phyloP scores from a whole-genome alignment of 2,329 filamentous ascomycete genomes.

The Fusarium papillatum region DNA sequence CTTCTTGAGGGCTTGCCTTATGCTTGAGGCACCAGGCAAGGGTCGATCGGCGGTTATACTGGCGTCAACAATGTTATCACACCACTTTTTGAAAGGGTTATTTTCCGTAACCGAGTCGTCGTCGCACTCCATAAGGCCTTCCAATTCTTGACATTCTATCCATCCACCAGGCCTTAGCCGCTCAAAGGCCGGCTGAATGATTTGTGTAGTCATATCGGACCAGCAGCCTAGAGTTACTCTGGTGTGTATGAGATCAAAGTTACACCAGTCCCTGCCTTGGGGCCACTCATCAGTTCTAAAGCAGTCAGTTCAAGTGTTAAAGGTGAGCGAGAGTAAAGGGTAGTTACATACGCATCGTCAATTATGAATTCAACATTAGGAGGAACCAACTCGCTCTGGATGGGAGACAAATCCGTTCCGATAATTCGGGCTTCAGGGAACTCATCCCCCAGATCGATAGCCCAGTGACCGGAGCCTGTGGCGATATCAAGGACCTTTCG shows the following conservation, averaged over 20 bases:
- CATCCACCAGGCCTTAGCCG: conserved; percentile 5
- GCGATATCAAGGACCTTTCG: conserved; percentile 12
- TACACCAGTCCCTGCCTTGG: conserved; percentile 12
- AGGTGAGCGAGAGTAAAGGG: not conserved
- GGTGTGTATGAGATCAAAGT: conserved; percentile 15
- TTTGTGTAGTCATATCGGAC: conserved; percentile 5
- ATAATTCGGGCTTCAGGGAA: conserved; percentile 6
- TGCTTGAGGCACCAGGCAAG: not conserved
- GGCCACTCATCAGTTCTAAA: conserved; percentile 14
- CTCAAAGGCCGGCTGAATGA: conserved; percentile 16
- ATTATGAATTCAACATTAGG: conserved; percentile 18
- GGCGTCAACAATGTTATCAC: conserved; percentile 9
- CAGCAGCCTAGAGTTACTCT: conserved; percentile 9
- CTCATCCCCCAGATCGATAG: conserved; percentile 14
- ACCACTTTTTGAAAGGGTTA: conserved; percentile 13
- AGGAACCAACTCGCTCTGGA: conserved; percentile 7
- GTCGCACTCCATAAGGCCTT: conserved; percentile 9
- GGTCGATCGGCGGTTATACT: conserved; percentile 6
- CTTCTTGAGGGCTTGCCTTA: conserved; percentile 6
- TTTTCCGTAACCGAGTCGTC: not conserved
- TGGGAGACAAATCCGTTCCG: conserved; percentile 10
- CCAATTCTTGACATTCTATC: conserved; percentile 10
- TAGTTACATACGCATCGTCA: conserved; percentile 4
- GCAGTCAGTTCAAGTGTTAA: not conserved
- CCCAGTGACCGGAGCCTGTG: conserved; percentile 11